Percentiles rank a stretch among this genome's conserved stretches.
Evolutionary conservation across 164 flowering plant species (phyloP).

Genomic region (Cinnamomum micranthum): DNA sequence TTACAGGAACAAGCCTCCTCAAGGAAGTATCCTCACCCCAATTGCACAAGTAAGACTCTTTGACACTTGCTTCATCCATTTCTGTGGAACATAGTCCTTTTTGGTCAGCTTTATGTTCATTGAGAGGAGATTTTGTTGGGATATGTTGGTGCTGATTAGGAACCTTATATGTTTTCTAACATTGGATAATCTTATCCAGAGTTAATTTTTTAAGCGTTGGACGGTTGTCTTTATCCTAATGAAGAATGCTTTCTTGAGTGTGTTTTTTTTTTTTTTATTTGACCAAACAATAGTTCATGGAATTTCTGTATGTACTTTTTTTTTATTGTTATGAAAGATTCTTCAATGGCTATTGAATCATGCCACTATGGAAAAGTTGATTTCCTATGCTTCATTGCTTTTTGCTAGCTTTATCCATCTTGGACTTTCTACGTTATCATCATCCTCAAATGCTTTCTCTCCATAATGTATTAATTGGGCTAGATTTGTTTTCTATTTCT

Average conservation of each 20-base stretch:
- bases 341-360: constrained; percentile 4
- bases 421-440: not conserved
- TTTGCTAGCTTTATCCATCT: not conserved
- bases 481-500: not conserved
- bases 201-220: not conserved
- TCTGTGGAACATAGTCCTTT: not conserved
- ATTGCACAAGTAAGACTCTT: constrained; percentile 66
- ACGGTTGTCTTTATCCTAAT: not conserved
- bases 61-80: not conserved
- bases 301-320: not conserved
- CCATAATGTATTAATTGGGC: not conserved
- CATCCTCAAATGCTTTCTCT: not conserved
- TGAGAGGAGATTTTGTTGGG: not conserved
- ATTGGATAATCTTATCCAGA: not conserved
- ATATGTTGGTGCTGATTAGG: not conserved
- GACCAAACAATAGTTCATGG: not conserved
- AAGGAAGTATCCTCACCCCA: constrained; percentile 79
- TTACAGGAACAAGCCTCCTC: constrained; percentile 76
- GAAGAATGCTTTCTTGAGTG: too few species aligned
- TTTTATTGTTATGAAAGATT: not conserved
- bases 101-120: not conserved
- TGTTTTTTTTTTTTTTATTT: not conserved
- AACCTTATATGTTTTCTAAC: not conserved
- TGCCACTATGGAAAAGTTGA: not conserved
- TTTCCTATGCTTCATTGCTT: not conserved